Evolutionary conservation across 2,329 filamentous ascomycete genomes (phyloP).

Genomic region (Alternaria sp.): DNA sequence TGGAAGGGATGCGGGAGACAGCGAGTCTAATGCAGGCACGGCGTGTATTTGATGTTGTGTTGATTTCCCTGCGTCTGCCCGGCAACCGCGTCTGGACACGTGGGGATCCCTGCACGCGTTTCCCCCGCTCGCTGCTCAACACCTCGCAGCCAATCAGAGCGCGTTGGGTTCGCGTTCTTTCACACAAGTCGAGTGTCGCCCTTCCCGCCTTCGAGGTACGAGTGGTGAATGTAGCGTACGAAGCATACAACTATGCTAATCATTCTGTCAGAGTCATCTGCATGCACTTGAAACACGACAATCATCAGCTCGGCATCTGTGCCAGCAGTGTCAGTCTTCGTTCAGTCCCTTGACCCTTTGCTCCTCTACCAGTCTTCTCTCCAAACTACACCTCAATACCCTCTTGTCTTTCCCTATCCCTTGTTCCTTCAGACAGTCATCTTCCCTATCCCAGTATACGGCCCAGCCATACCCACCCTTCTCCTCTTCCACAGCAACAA

Average conservation of each 20-base stretch:
- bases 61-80: constrained; percentile 31
- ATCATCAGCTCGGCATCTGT: not conserved
- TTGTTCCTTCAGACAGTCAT: constrained; percentile 54
- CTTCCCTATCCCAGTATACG: constrained; percentile 60
- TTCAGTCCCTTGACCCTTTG: constrained; percentile 21
- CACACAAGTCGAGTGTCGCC: not conserved
- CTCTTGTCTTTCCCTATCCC: constrained; percentile 52
- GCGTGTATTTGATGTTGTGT: constrained; percentile 23
- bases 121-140: constrained; percentile 4
- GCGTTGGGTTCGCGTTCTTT: constrained; percentile 22
- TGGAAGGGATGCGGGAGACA: not conserved
- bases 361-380: constrained; percentile 49
- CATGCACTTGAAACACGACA: not conserved
- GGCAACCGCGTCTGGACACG: constrained; percentile 19
- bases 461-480: constrained; percentile 60
- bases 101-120: constrained; percentile 22
- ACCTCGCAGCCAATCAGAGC: constrained; percentile 24
- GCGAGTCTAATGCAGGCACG: constrained; percentile 1
- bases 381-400: constrained; percentile 56
- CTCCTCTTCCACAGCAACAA: constrained; percentile 65
- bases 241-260: not conserved
- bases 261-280: not conserved
- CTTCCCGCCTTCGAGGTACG: not conserved
- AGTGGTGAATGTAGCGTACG: not conserved
- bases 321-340: constrained; percentile 13